These are phyloP conservation scores for Infundibulicybe gibba DNA, from an alignment of 768 basidiomycete species.

Conservation along the genomic window DNA sequence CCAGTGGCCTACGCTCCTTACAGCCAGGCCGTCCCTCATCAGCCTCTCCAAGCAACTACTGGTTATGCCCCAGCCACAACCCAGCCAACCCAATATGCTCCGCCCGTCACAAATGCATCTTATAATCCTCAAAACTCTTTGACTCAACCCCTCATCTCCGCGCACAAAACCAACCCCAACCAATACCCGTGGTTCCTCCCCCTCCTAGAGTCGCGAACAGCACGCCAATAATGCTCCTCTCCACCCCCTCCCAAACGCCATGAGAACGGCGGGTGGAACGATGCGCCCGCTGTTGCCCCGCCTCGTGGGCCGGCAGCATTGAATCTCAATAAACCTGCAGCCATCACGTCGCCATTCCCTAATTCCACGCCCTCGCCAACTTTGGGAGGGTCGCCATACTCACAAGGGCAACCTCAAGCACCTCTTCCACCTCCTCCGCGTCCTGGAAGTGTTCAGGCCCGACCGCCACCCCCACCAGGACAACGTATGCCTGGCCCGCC, in stretches of 20 bases:
- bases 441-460: conserved; percentile 57
- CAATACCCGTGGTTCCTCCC: conserved; percentile 34
- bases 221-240: conserved; percentile 14
- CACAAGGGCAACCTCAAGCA: conserved; percentile 37
- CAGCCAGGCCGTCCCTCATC: conserved; percentile 14
- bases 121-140: conserved; percentile 23
- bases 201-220: conserved; percentile 36
- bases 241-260: conserved; percentile 49
- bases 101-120: conserved; percentile 13
- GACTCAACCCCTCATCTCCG: conserved; percentile 39
- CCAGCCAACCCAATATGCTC: conserved; percentile 25
- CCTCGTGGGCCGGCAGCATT: conserved; percentile 50
- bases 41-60: conserved; percentile 13
- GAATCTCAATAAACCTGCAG: conserved; percentile 50
- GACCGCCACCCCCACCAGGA: conserved; percentile 37
- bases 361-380: conserved; percentile 49
- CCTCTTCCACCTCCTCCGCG: conserved; percentile 60
- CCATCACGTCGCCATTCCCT: conserved; percentile 90
- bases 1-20: conserved; percentile 15
- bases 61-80: conserved; percentile 7
- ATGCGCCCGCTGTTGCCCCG: conserved; percentile 59
- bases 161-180: conserved; percentile 27
- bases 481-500: conserved; percentile 25
- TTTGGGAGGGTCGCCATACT: conserved; percentile 43
- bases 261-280: conserved; percentile 89